Evolutionary conservation across 1,139 yeast species (phyloP), one percentile per base, ranked within the genome.

Genomic region (Geotrichum restrictum): DNA sequence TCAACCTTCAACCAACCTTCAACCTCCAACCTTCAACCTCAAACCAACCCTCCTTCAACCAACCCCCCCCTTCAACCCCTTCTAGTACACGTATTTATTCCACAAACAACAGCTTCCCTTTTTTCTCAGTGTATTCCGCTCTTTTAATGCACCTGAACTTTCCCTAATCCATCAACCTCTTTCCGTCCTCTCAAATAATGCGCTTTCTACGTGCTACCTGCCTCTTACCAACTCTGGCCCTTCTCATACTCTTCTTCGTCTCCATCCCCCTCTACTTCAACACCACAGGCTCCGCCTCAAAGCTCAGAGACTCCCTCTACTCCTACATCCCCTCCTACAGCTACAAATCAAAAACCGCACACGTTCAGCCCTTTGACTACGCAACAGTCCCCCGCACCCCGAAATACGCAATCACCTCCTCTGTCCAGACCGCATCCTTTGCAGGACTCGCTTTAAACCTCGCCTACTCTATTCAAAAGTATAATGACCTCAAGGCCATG

Each of bases 401-500:
- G 14, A n/a, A 33, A 27, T 50, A 52, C 36, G 64, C 64, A 40
- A 55, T 61, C 34, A 50, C 63, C 1, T 57, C 62, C 16, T 54
- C 59, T 3, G 63, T 61, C 10, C 62, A 59, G 54, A 60, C 63
- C 2, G 59, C 60, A 7, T 49, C 56, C 11, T 61, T 58, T 33
- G 41, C 63, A 13, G 58, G 57, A 27, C 51, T 58, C 32, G 64
- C 62, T 16, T 57, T 61, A 54, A 56, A 57, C 52, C 53, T 61
- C 37, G 64, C 57, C 22, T 61, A 61, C 51, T 54, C 61, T 8
- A 52, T 61, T 24, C 60, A 53, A 32, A 59, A 60, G 42, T 55
- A 58, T 54, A 61, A 62, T 50, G 64, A 61, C 40, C 49, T 60
- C 24, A 56, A 55, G n/a, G 62, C 58, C 14, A 43, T 59, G 29